Conservation (phyloP, 1,284 basidiomycete genomes). For the Trichosporon faecale region DNA sequence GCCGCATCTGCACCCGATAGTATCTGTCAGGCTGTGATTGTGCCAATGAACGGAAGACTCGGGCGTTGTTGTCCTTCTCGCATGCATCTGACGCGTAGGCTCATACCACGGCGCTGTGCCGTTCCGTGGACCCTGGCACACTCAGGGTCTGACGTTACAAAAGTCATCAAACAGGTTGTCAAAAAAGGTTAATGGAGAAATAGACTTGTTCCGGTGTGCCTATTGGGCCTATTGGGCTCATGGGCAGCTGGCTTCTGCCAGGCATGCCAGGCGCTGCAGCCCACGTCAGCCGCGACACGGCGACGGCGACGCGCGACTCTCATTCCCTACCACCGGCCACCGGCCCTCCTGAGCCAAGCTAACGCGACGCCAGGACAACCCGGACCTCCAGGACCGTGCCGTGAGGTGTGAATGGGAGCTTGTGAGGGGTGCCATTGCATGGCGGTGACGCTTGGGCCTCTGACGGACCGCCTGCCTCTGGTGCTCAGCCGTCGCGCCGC, state of each 20-base stretch:
- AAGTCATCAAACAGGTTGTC: background rate
- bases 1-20: background rate
- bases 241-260: too few relatives aligned
- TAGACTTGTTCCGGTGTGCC: background rate
- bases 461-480: background rate
- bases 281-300: too few relatives aligned
- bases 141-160: slow-evolving; percentile 2
- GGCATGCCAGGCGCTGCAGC: too few relatives aligned
- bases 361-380: background rate
- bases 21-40: too few relatives aligned
- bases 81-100: background rate
- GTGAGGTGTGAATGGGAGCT: too few relatives aligned
- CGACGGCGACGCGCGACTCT: too few relatives aligned
- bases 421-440: too few relatives aligned
- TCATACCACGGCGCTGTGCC: background rate
- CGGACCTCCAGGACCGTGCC: too few relatives aligned
- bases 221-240: background rate
- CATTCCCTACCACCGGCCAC: too few relatives aligned
- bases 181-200: background rate
- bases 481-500: background rate
- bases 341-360: too few relatives aligned
- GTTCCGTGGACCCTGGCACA: background rate
- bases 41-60: background rate
- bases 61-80: background rate
- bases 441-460: background rate